Evolutionary conservation across 164 flowering plant genomes (phyloP).

Genomic region (Amborella trichopoda): DNA sequence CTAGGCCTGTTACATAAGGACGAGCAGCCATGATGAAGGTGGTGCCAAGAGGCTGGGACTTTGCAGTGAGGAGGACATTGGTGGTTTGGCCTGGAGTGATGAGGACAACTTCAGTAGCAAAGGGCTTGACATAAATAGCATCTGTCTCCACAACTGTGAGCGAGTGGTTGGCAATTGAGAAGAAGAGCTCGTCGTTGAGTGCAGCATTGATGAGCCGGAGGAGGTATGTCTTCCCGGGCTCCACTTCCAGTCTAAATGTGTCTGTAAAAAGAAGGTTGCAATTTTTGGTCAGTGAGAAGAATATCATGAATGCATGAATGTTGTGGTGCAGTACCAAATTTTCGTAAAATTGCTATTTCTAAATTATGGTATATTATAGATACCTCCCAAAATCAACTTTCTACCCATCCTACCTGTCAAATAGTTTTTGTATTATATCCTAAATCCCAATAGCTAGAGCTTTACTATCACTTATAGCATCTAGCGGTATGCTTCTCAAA

Average conservation of each 20-base stretch:
- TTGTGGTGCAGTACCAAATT: too few relatives aligned
- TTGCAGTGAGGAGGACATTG: slow-evolving; percentile 40
- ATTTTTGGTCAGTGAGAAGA: too few relatives aligned
- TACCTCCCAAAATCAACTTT: too few relatives aligned
- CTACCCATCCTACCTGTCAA: too few relatives aligned
- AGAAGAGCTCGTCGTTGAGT: slow-evolving; percentile 51
- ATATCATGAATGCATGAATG: too few relatives aligned
- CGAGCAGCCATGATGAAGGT: slow-evolving; percentile 39
- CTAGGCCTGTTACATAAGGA: slow-evolving; percentile 34
- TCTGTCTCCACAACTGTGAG: slow-evolving; percentile 47
- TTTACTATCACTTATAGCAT: too few relatives aligned
- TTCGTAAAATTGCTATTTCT: too few relatives aligned
- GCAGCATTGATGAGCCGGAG: slow-evolving; percentile 49
- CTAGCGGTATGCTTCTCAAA: too few relatives aligned
- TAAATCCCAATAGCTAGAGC: too few relatives aligned
- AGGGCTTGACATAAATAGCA: slow-evolving; percentile 41
- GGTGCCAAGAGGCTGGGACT: slow-evolving; percentile 20
- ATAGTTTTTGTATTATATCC: too few relatives aligned
- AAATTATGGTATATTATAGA: too few relatives aligned
- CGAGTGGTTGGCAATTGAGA: slow-evolving; percentile 44
- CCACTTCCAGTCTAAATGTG: slow-evolving; percentile 35
- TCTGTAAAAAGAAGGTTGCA: slow-evolving; percentile 17
- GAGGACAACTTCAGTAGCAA: slow-evolving; percentile 17
- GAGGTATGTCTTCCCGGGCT: slow-evolving; percentile 43
- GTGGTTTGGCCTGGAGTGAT: slow-evolving; percentile 50